phyloP scores from a whole-genome alignment of 1,284 basidiomycete species.

The Cryptococcus deneoformans region DNA sequence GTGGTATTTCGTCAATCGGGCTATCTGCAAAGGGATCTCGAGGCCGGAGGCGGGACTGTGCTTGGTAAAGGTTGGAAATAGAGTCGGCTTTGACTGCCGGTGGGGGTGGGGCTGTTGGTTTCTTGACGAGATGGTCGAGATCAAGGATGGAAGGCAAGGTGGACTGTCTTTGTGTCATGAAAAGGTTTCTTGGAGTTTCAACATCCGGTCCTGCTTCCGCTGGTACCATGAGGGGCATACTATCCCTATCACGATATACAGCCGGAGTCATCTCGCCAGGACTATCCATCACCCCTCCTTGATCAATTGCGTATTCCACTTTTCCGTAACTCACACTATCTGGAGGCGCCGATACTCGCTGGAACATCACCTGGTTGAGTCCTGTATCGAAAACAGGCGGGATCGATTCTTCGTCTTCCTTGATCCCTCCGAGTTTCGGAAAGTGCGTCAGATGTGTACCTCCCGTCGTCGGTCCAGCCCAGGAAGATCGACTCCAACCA shows the following conservation, averaged over 20 bases:
- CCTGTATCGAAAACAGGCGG: neutral
- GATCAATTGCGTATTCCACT: conserved; percentile 8
- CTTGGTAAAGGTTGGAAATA: neutral
- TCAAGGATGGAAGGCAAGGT: conserved; percentile 21
- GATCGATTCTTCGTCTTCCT: conserved; percentile 8
- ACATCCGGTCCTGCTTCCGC: neutral
- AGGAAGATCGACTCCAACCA: conserved; percentile 16
- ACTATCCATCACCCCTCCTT: conserved; percentile 6
- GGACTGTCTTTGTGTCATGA: neutral
- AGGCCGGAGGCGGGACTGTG: neutral
- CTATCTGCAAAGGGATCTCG: too few species aligned
- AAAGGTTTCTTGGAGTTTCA: too few species aligned
- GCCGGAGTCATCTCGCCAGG: conserved; percentile 10
- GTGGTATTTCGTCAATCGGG: too few species aligned
- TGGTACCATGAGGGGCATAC: neutral
- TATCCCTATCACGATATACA: neutral
- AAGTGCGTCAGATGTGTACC: neutral
- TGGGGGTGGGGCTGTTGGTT: neutral
- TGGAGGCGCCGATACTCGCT: neutral
- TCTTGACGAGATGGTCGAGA: conserved; percentile 10
- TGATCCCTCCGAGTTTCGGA: neutral
- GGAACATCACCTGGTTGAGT: neutral
- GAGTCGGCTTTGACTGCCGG: neutral
- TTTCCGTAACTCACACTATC: neutral
- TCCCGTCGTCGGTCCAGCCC: conserved; percentile 8